Percentiles rank a stretch among this genome's conserved stretches.
These are phyloP conservation scores for Theileria parva DNA, from an alignment of 169 alveolate genomes.

Conservation along the genomic window DNA sequence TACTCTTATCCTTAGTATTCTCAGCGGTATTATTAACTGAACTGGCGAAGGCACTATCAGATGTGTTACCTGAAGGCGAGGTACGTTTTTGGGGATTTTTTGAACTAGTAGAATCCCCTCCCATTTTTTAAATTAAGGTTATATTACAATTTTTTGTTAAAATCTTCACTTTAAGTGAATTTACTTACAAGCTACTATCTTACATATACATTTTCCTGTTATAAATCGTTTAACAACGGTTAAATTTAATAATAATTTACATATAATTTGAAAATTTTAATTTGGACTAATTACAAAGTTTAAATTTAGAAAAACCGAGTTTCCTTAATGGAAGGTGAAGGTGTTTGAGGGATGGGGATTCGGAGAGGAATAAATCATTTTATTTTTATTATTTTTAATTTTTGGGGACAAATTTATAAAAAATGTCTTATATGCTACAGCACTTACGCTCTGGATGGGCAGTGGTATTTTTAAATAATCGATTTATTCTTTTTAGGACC, in stretches of 20 bases:
- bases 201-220: neutral
- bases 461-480: slow-evolving; percentile 74
- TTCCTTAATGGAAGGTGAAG: neutral
- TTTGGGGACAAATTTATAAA: slow-evolving; percentile 20
- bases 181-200: neutral
- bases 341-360: slow-evolving; percentile 12
- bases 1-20: neutral
- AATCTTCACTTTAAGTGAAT: neutral
- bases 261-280: neutral
- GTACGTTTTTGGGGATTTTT: neutral
- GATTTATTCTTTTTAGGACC: slow-evolving; percentile 73
- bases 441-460: slow-evolving; percentile 98
- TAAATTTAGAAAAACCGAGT: neutral
- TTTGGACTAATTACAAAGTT: neutral
- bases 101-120: neutral
- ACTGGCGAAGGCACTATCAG: neutral
- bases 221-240: neutral
- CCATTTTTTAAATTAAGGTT: neutral
- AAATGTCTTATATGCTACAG: slow-evolving; percentile 97
- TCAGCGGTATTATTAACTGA: neutral
- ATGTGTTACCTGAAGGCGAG: neutral
- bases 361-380: neutral
- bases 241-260: too few species aligned
- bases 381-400: neutral
- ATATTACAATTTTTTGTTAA: neutral